Evolutionary conservation across 139 green algal genomes (phyloP).

Genomic region (Coelastrella sp.): DNA sequence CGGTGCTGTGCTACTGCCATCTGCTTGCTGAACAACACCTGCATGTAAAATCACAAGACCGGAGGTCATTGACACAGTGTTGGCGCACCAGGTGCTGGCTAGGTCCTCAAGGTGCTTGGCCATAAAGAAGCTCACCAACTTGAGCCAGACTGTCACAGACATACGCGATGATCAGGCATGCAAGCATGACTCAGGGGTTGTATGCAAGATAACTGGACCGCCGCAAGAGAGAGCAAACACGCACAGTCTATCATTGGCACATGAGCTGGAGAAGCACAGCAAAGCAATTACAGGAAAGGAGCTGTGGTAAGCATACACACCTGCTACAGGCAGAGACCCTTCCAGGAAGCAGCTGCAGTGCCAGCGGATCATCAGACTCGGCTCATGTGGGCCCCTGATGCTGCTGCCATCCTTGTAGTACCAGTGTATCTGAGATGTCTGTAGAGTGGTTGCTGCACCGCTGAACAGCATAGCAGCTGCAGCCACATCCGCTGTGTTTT

Average conservation of each 20-base stretch:
- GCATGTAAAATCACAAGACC: not conserved
- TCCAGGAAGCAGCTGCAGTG: conserved; percentile 19
- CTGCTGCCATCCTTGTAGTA: conserved; percentile 15
- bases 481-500: not conserved
- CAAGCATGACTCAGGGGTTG: no score
- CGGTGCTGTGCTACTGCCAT: not conserved
- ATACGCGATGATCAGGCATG: no score
- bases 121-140: not conserved
- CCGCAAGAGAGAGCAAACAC: no score
- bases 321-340: conserved; percentile 8
- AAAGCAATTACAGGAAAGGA: no score
- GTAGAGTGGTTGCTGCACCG: not conserved
- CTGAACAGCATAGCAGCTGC: conserved; percentile 23
- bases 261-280: no score
- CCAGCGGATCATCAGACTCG: conserved; percentile 15
- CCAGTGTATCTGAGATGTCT: not conserved
- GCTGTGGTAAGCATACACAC: not conserved
- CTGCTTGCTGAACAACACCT: conserved; percentile 19
- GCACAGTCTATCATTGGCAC: no score
- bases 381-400: conserved; percentile 3
- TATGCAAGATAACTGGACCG: no score
- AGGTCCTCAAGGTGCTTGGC: not conserved
- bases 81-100: not conserved
- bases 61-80: not conserved
- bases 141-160: no score